Conservation (phyloP, 1,284 basidiomycete genomes). For the Trametes polyzona region DNA sequence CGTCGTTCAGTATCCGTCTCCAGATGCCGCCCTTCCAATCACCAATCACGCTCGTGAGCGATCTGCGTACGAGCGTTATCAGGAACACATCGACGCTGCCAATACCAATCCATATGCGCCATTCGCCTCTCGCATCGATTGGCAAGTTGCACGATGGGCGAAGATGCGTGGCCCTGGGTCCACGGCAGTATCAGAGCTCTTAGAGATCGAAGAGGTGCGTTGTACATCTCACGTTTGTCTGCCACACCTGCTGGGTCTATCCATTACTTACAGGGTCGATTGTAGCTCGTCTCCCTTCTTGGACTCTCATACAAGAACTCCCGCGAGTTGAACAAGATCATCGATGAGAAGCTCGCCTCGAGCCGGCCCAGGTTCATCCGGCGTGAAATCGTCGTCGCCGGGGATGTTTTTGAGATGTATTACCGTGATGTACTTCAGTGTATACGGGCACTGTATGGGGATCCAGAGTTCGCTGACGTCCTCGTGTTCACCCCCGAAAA, state of each 20-base stretch:
- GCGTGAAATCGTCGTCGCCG: constrained; percentile 27
- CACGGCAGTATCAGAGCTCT: constrained; percentile 16
- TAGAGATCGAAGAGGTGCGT: constrained; percentile 26
- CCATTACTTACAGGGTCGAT: too few relatives aligned
- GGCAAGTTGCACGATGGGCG: constrained; percentile 26
- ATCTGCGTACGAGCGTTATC: background rate
- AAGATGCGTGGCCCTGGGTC: constrained; percentile 24
- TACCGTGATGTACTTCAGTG: constrained; percentile 35
- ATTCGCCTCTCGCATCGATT: constrained; percentile 22
- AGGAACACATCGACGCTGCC: background rate
- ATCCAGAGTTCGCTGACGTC: constrained; percentile 33
- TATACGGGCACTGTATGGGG: constrained; percentile 35
- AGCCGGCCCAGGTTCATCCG: constrained; percentile 25
- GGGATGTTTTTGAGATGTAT: constrained; percentile 32
- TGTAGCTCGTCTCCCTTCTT: constrained; percentile 28
- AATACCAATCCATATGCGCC: constrained; percentile 10
- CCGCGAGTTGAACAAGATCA: constrained; percentile 35
- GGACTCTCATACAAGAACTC: constrained; percentile 36
- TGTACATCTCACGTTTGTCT: background rate
- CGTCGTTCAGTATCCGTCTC: background rate
- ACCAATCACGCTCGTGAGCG: background rate
- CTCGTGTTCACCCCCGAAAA: constrained; percentile 37
- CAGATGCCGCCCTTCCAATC: background rate
- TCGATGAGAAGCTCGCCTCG: constrained; percentile 36
- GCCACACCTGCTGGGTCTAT: too few relatives aligned